Conservation (phyloP, 345 rosid genomes). For the Bruguiera sexangula region DNA sequence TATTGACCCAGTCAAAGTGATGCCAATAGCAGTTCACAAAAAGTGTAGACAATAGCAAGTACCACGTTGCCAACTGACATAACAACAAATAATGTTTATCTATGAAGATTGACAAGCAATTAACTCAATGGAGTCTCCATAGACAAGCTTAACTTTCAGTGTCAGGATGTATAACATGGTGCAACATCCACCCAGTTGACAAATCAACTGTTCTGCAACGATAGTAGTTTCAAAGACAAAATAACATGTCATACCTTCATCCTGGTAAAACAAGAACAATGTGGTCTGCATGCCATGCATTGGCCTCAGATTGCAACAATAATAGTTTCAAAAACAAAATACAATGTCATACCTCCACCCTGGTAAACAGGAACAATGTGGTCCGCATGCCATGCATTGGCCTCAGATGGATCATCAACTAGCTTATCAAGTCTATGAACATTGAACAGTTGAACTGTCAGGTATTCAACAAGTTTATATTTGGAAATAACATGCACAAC, state of each 20-base stretch:
- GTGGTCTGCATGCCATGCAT: too few relatives aligned
- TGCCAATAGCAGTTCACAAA: too few relatives aligned
- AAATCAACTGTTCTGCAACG: neutral
- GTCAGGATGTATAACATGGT: neutral
- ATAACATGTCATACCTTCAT: too few relatives aligned
- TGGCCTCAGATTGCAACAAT: neutral
- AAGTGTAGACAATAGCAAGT: too few relatives aligned
- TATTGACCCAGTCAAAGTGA: too few relatives aligned
- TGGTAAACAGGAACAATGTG: conserved; percentile 82
- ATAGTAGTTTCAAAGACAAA: conserved; percentile 3
- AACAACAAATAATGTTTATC: too few relatives aligned
- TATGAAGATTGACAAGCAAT: too few relatives aligned
- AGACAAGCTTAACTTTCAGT: neutral
- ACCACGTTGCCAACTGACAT: too few relatives aligned
- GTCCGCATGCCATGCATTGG: conserved; percentile 96
- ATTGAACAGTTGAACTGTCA: conserved; percentile 12
- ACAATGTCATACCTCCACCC: conserved; percentile 69
- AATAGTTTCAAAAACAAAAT: conserved; percentile 2
- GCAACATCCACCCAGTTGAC: neutral
- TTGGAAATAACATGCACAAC: neutral
- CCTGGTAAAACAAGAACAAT: too few relatives aligned
- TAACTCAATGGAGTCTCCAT: neutral
- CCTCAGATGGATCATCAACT: conserved; percentile 70
- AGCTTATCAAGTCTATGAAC: conserved; percentile 68
- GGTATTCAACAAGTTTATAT: conserved; percentile 2